phyloP scores from a whole-genome alignment of 495 filamentous ascomycete species.

The Penicillium fimorum region DNA sequence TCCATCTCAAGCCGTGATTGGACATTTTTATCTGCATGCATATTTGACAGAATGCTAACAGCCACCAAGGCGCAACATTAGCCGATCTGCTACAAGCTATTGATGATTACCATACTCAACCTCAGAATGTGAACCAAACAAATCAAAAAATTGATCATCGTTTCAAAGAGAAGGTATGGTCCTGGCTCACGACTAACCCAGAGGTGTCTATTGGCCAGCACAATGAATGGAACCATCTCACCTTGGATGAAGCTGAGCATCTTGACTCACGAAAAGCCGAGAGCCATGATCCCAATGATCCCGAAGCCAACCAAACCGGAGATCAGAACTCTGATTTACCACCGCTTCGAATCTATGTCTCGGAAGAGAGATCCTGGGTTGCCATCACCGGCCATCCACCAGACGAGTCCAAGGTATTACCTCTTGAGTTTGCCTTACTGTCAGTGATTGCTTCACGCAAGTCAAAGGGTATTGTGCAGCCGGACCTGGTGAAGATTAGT shows the following conservation, averaged over 20 bases:
- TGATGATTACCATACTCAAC: slow-evolving; percentile 38
- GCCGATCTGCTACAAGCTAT: slow-evolving; percentile 40
- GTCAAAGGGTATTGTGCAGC: slow-evolving; percentile 71
- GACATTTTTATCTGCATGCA: not conserved
- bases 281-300: not conserved
- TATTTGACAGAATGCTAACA: slow-evolving; percentile 12
- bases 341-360: slow-evolving; percentile 53
- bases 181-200: slow-evolving; percentile 52
- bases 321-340: slow-evolving; percentile 11
- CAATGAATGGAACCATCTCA: slow-evolving; percentile 42
- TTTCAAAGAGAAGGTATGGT: slow-evolving; percentile 56
- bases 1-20: not conserved
- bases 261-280: slow-evolving; percentile 5
- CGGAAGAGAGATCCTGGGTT: slow-evolving; percentile 68
- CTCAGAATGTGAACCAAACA: slow-evolving; percentile 19
- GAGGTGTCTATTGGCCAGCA: slow-evolving; percentile 51
- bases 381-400: slow-evolving; percentile 77
- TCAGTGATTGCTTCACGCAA: slow-evolving; percentile 76
- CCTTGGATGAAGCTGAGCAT: slow-evolving; percentile 46
- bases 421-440: slow-evolving; percentile 69
- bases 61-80: slow-evolving; percentile 39
- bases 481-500: slow-evolving; percentile 69
- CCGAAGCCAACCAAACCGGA: slow-evolving; percentile 7
- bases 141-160: slow-evolving; percentile 44
- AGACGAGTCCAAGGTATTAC: slow-evolving; percentile 65